These are phyloP conservation scores for Trichoderma erinaceum DNA, from an alignment of 495 filamentous ascomycete species.

Conservation along the genomic window DNA sequence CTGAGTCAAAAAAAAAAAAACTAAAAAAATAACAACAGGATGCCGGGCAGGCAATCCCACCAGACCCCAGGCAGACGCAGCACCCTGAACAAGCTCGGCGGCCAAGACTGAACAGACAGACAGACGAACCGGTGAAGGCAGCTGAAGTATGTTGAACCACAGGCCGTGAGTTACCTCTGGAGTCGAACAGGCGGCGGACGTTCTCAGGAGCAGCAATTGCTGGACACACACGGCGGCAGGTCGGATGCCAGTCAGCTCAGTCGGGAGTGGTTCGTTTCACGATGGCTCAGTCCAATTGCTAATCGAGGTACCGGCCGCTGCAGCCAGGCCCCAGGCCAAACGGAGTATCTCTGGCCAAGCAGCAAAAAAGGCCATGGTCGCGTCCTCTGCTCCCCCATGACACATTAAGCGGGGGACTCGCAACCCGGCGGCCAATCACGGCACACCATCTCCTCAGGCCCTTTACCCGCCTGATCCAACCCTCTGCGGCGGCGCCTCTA, in stretches of 20 bases:
- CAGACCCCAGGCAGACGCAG: neutral
- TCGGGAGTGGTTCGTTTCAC: slow-evolving; percentile 13
- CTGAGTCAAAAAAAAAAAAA: neutral
- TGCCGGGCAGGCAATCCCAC: neutral
- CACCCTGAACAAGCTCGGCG: neutral
- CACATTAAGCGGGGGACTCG: slow-evolving; percentile 22
- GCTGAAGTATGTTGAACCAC: neutral
- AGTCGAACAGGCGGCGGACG: neutral
- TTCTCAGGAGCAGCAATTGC: slow-evolving; percentile 5
- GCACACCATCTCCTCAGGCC: slow-evolving; percentile 12
- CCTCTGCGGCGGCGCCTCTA: neutral
- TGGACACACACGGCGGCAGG: neutral
- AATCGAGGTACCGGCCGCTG: neutral
- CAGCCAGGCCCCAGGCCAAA: neutral
- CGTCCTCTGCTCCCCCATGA: slow-evolving; percentile 18
- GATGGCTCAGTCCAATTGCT: slow-evolving; percentile 6
- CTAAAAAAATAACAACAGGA: neutral
- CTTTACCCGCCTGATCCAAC: slow-evolving; percentile 14
- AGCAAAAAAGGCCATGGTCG: neutral
- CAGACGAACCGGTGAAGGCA: neutral
- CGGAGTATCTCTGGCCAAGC: slow-evolving; percentile 1
- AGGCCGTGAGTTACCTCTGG: neutral
- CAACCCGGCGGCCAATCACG: slow-evolving; percentile 14
- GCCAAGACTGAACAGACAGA: neutral
- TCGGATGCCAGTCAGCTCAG: slow-evolving; percentile 10